Evolutionary conservation across 2,329 filamentous ascomycete species (phyloP), one percentile per base, ranked within the genome.

Genomic region (Aspergillus pseudoglaucus): DNA sequence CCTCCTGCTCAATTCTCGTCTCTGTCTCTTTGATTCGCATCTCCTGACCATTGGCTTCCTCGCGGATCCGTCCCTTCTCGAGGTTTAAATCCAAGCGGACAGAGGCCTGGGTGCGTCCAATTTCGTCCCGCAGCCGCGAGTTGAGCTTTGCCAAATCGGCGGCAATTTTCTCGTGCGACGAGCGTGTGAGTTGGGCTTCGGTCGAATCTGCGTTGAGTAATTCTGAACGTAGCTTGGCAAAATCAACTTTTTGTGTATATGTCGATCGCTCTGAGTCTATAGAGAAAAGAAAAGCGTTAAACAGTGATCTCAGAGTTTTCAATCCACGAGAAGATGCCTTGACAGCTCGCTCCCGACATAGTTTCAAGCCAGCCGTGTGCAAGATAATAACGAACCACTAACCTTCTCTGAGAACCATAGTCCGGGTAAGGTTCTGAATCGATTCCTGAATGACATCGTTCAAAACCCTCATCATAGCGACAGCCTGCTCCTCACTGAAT

Each of bases 1-100:
- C 90, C 75, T 97, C 93, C 73, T 97, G 91, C 75, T 98, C 93
- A 62, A 98, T 97, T 71, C 94, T 85, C 49, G 90, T 95, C 75
- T 98, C 93, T 10, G 93, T 97, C 79, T 98, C 93, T 75, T 95
- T 96, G 62, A 98, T 89, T 75, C 95, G 94, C 71, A 98, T 82
- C 70, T 98, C 93, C 73, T 97, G 93, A 49, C 87, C 86, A 57
- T 95, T 94, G 15, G 90, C 90, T 75, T 98, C 93, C 72, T 98
- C 93, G 53, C 93, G 78, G 58, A 97, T 98, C 53, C 93, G 81
- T 12, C 93, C 93, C 74, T 98, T 98, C 65, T 98, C 93, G 41
- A 98, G 74, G 69, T 97, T 98, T 52, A 98, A 74, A 69, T 98
- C 93, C 41, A 98, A 74, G 51, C 91, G 80, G 33, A 97, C 90